Conservation (phyloP, 768 basidiomycete species). For the Candolleomyces aberdarensis region DNA sequence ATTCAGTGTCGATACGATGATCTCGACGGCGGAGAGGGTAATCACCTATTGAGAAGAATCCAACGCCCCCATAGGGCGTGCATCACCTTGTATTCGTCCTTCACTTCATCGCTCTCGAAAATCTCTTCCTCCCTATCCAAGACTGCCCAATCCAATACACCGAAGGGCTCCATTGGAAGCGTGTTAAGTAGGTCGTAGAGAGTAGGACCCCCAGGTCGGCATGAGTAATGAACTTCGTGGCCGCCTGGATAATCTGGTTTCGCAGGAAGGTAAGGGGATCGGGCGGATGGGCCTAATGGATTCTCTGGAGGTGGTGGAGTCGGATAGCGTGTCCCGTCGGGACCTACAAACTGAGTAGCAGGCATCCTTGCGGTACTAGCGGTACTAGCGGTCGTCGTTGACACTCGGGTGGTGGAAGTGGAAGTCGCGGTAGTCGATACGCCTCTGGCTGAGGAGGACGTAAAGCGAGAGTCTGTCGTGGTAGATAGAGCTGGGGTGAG, state of each 20-base stretch:
- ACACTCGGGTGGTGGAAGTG: conserved; percentile 8
- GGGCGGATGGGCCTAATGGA: conserved; percentile 50
- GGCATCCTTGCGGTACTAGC: neutral
- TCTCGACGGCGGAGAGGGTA: neutral
- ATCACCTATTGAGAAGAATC: conserved; percentile 61
- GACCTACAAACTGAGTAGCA: conserved; percentile 7
- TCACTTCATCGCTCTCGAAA: conserved; percentile 66
- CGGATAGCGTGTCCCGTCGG: conserved; percentile 23
- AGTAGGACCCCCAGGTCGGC: conserved; percentile 62
- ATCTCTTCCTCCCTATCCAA: conserved; percentile 75
- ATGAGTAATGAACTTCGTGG: conserved; percentile 51
- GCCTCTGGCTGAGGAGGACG: conserved; percentile 11
- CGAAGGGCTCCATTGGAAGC: conserved; percentile 58
- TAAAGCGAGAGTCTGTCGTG: neutral
- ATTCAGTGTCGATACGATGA: neutral
- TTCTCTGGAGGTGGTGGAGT: conserved; percentile 40
- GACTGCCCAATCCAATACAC: conserved; percentile 66
- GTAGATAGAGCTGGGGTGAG: neutral
- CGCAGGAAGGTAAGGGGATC: conserved; percentile 49
- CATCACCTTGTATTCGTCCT: conserved; percentile 77
- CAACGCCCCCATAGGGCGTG: conserved; percentile 75
- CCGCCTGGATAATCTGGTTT: conserved; percentile 41
- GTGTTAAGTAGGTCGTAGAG: conserved; percentile 63
- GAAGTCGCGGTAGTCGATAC: conserved; percentile 5
- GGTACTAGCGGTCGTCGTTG: conserved; percentile 9